phyloP scores from a whole-genome alignment of 345 rosid genomes.

The Carallia pectinifolia region DNA sequence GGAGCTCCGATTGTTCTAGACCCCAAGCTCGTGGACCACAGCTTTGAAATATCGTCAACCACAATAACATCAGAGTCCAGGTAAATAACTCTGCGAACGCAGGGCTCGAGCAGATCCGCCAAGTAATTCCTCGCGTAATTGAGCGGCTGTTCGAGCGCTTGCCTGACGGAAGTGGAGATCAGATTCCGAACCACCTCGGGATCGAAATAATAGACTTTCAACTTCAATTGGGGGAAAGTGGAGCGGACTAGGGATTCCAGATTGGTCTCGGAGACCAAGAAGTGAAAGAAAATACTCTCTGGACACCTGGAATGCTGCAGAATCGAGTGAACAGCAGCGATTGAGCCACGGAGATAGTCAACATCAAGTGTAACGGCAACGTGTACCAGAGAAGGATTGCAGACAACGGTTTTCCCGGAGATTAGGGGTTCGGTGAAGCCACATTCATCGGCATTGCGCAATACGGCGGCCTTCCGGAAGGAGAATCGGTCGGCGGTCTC shows the following conservation, averaged over 20 bases:
- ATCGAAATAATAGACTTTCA: constrained; percentile 82
- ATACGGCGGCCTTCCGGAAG: constrained; percentile 58
- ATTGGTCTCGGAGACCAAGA: constrained; percentile 68
- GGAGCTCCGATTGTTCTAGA: constrained; percentile 89
- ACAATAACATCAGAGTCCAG: constrained; percentile 89
- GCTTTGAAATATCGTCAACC: constrained; percentile 76
- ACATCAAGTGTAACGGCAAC: constrained; percentile 88
- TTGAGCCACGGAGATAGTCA: constrained; percentile 87
- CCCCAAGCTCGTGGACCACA: constrained; percentile 66
- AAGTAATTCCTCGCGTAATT: constrained; percentile 92
- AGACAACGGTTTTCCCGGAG: constrained; percentile 39
- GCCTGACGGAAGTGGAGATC: constrained; percentile 88
- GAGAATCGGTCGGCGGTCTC: constrained; percentile 38
- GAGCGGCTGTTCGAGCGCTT: constrained; percentile 90
- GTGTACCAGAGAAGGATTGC: constrained; percentile 78
- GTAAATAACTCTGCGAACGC: constrained; percentile 80
- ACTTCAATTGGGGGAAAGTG: constrained; percentile 78
- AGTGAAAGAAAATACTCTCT: constrained; percentile 83
- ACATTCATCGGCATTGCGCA: constrained; percentile 87
- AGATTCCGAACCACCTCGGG: constrained; percentile 67
- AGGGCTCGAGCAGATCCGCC: constrained; percentile 79
- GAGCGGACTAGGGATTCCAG: constrained; percentile 70
- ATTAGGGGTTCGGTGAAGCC: constrained; percentile 30
- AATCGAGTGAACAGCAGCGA: constrained; percentile 94
- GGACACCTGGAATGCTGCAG: constrained; percentile 77